phyloP scores from a whole-genome alignment of 1,284 basidiomycete species.

The Fereydounia khargensis region DNA sequence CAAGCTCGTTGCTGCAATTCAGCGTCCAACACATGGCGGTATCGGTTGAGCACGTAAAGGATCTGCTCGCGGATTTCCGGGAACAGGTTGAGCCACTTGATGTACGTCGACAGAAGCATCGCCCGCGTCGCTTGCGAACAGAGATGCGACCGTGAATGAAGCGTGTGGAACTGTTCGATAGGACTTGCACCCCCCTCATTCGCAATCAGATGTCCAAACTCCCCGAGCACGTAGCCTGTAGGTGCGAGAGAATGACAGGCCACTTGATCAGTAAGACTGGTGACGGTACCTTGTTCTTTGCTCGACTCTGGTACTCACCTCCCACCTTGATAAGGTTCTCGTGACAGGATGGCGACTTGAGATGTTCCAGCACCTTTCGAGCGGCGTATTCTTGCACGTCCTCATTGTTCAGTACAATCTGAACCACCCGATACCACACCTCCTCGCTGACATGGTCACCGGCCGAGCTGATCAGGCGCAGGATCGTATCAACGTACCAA shows the following conservation, averaged over 20 bases:
- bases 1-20: conserved; percentile 97
- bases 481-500: conserved; percentile 62
- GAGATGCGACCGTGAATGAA: conserved; percentile 93
- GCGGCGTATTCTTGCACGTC: conserved; percentile 87
- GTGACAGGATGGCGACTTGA: conserved; percentile 84
- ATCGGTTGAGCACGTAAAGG: conserved; percentile 92
- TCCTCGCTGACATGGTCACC: conserved; percentile 98
- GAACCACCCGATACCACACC: conserved; percentile 98
- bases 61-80: conserved; percentile 95
- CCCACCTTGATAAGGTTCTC: conserved; percentile 97
- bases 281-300: not conserved
- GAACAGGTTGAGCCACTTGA: conserved; percentile 99
- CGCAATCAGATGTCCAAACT: conserved; percentile 89
- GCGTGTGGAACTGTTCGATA: conserved; percentile 86
- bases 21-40: conserved; percentile 87
- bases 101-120: conserved; percentile 89
- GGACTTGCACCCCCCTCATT: conserved; percentile 91
- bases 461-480: conserved; percentile 90
- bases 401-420: conserved; percentile 97
- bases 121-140: conserved; percentile 89
- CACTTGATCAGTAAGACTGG: not conserved
- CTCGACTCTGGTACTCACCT: conserved; percentile 54
- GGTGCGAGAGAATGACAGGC: not conserved
- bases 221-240: conserved; percentile 82
- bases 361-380: conserved; percentile 84